These are phyloP conservation scores for Knoxia roxburghii DNA, from an alignment of 257 asterid species.

Conservation along the genomic window DNA sequence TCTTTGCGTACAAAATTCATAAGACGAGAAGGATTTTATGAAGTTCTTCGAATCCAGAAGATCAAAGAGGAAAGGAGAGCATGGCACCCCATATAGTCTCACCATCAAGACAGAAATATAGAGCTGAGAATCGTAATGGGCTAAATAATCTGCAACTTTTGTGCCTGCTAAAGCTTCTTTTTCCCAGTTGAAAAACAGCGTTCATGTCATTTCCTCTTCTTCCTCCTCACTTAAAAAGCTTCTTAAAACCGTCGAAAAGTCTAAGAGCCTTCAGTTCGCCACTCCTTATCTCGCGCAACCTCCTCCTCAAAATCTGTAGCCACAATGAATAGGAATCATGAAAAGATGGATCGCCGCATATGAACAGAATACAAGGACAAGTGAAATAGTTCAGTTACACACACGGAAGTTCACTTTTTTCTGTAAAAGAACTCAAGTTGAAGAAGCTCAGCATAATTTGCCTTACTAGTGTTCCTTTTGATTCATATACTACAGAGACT, in stretches of 20 bases:
- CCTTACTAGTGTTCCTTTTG: neutral
- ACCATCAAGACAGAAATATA: too few relatives aligned
- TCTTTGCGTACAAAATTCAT: too few relatives aligned
- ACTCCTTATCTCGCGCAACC: slow-evolving; percentile 69
- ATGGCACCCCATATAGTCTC: too few relatives aligned
- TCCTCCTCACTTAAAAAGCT: slow-evolving; percentile 47
- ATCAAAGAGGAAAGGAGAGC: too few relatives aligned
- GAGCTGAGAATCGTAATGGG: too few relatives aligned
- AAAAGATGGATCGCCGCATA: neutral
- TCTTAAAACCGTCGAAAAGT: slow-evolving; percentile 59
- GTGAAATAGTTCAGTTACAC: too few relatives aligned
- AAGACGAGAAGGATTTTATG: too few relatives aligned
- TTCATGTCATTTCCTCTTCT: neutral
- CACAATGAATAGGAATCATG: neutral
- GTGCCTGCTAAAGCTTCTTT: too few relatives aligned
- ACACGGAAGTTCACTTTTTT: neutral
- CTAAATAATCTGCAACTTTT: too few relatives aligned
- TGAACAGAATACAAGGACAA: neutral
- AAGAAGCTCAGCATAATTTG: neutral
- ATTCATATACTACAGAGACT: neutral
- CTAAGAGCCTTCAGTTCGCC: slow-evolving; percentile 72
- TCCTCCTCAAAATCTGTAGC: slow-evolving; percentile 75
- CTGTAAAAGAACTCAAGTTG: neutral
- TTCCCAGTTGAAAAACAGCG: neutral
- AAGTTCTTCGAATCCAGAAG: too few relatives aligned